phyloP scores from a whole-genome alignment of 2,329 filamentous ascomycete species.

The Alternaria solani region DNA sequence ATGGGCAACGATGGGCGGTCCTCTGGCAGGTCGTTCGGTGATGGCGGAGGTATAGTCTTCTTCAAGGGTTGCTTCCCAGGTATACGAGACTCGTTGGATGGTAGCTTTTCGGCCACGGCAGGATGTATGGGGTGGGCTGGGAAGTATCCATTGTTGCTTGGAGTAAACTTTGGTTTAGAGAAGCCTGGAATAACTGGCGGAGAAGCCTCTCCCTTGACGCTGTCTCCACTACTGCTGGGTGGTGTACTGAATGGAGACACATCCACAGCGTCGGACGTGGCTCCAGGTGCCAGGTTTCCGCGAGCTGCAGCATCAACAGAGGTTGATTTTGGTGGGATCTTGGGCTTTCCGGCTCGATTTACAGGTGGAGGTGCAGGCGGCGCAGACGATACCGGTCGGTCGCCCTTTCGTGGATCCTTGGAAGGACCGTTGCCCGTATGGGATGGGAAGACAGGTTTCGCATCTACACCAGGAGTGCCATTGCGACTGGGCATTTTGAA shows the following conservation, averaged over 20 bases:
- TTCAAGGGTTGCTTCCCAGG: conserved; percentile 28
- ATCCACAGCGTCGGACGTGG: conserved; percentile 55
- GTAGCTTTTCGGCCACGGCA: conserved; percentile 38
- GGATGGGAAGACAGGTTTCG: conserved; percentile 40
- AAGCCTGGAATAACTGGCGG: conserved; percentile 33
- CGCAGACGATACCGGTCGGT: conserved; percentile 52
- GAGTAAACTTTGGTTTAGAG: conserved; percentile 33
- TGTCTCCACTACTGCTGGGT: conserved; percentile 76
- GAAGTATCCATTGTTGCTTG: conserved; percentile 44
- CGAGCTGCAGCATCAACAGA: conserved; percentile 36
- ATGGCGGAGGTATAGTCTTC: conserved; percentile 23
- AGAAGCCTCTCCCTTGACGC: conserved; percentile 46
- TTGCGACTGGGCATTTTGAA: conserved; percentile 52
- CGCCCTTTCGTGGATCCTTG: conserved; percentile 42
- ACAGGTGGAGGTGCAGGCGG: conserved; percentile 70
- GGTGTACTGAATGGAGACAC: conserved; percentile 88
- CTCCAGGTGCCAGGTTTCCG: conserved; percentile 49
- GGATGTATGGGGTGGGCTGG: conserved; percentile 42
- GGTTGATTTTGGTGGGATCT: conserved; percentile 62
- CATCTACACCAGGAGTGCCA: conserved; percentile 53
- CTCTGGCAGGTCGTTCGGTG: conserved; percentile 44
- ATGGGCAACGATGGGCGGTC: conserved; percentile 61
- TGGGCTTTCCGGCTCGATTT: conserved; percentile 82
- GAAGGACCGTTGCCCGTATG: conserved; percentile 22
- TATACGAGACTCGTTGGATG: conserved; percentile 32